phyloP scores from a whole-genome alignment of 805 yeast species.

The Kuraishia molischiana region DNA sequence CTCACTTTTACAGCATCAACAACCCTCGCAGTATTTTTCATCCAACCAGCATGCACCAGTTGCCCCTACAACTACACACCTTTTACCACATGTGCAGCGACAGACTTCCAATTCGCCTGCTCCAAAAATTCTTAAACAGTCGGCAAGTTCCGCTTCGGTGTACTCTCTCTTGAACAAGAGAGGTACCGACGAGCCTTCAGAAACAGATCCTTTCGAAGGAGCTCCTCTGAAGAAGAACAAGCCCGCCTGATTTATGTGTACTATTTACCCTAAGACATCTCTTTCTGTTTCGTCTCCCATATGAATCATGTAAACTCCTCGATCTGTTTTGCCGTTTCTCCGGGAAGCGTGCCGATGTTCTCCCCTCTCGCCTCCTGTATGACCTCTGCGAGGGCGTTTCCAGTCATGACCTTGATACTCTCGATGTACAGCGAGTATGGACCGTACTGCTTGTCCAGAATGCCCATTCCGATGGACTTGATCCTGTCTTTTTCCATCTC shows the following conservation, averaged over 20 bases:
- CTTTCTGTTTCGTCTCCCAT: too few species aligned
- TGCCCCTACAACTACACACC: background rate
- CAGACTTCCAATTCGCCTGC: background rate
- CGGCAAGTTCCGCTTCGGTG: background rate
- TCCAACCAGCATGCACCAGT: background rate
- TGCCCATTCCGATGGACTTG: constrained; percentile 68
- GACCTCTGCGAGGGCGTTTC: constrained; percentile 35
- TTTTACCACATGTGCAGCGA: background rate
- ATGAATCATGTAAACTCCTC: too few species aligned
- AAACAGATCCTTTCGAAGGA: background rate
- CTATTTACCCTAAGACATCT: background rate
- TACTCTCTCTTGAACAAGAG: background rate
- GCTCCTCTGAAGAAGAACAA: background rate
- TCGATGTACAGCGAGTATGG: constrained; percentile 63
- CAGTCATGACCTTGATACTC: constrained; percentile 61
- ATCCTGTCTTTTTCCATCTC: constrained; percentile 54
- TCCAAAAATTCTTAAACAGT: background rate
- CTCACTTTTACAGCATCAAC: background rate
- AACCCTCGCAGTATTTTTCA: constrained; percentile 2
- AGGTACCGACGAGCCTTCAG: too few species aligned
- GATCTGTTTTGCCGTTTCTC: background rate
- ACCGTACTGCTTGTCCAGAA: constrained; percentile 70
- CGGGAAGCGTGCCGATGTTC: constrained; percentile 1
- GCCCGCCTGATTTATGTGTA: background rate
- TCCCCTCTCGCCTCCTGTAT: constrained; percentile 25